A percentile compares a stretch with the other conserved stretches of the same genome.
phyloP scores from a whole-genome alignment of 2,329 filamentous ascomycete species.

The Diaporthe caulivora region DNA sequence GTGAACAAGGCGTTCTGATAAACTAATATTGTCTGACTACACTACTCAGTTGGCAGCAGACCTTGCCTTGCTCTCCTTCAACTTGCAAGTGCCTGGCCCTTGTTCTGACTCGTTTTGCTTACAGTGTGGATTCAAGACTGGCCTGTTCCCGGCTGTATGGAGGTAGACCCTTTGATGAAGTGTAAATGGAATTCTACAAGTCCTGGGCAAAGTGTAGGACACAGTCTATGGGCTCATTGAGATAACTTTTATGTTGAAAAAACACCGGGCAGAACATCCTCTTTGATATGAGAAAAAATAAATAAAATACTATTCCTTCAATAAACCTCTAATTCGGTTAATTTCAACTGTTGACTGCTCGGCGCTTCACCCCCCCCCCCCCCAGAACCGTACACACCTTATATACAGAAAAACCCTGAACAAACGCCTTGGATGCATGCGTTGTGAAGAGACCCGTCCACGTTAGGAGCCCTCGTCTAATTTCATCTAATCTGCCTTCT shows the following conservation, averaged over 20 bases:
- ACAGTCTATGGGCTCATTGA: background rate
- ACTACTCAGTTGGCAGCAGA: background rate
- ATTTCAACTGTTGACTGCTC: conserved; percentile 28
- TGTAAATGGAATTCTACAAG: background rate
- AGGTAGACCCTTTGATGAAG: background rate
- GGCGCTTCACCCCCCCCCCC: conserved; percentile 3
- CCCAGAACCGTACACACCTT: conserved; percentile 21
- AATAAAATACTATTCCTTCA: conserved; percentile 30
- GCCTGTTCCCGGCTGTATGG: background rate
- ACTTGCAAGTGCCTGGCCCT: background rate
- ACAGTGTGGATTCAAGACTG: background rate
- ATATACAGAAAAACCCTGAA: conserved; percentile 39
- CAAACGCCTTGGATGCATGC: conserved; percentile 36
- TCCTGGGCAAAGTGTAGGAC: background rate
- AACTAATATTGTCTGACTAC: background rate
- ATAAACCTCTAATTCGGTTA: conserved; percentile 36
- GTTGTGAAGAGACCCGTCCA: background rate
- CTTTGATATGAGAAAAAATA: background rate
- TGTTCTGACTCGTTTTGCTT: background rate
- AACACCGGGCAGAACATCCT: background rate
- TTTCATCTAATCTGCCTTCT: conserved; percentile 58
- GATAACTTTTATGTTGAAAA: background rate
- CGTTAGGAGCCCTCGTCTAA: conserved; percentile 22
- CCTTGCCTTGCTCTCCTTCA: background rate
- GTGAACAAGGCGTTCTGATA: conserved; percentile 43